These are phyloP conservation scores for Eucalyptus pauciflora DNA, from an alignment of 345 rosid genomes.

Conservation along the genomic window DNA sequence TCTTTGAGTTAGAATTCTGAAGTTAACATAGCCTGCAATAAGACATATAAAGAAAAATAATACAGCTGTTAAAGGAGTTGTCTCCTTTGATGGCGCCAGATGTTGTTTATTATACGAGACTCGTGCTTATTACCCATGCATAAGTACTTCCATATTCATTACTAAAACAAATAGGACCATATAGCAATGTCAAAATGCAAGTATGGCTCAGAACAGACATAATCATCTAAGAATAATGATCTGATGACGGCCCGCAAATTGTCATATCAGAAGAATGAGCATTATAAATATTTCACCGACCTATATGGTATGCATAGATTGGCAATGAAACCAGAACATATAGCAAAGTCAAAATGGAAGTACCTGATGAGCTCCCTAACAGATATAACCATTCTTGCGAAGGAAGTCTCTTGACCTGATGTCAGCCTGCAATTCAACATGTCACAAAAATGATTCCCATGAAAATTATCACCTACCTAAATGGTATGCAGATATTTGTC, in stretches of 20 bases:
- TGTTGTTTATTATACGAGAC: neutral
- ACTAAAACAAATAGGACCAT: neutral
- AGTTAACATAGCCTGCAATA: neutral
- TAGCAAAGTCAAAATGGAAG: neutral
- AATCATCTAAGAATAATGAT: neutral
- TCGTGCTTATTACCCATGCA: neutral
- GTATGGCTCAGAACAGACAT: neutral
- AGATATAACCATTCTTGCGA: slow-evolving; percentile 19
- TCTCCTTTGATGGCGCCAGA: neutral
- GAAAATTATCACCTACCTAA: neutral
- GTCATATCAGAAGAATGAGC: neutral
- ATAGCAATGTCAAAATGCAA: neutral
- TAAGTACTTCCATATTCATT: neutral
- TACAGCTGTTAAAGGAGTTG: neutral
- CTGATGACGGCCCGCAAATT: neutral
- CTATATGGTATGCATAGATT: neutral
- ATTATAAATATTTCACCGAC: neutral
- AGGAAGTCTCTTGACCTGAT: slow-evolving; percentile 61
- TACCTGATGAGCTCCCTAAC: neutral
- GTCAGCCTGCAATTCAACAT: slow-evolving; percentile 46
- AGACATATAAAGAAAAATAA: neutral
- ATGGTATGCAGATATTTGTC: neutral
- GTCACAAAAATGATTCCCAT: neutral
- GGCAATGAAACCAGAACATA: neutral
- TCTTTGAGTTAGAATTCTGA: neutral